Conservation (phyloP, 768 basidiomycete species). For the Trametes gibbosa region DNA sequence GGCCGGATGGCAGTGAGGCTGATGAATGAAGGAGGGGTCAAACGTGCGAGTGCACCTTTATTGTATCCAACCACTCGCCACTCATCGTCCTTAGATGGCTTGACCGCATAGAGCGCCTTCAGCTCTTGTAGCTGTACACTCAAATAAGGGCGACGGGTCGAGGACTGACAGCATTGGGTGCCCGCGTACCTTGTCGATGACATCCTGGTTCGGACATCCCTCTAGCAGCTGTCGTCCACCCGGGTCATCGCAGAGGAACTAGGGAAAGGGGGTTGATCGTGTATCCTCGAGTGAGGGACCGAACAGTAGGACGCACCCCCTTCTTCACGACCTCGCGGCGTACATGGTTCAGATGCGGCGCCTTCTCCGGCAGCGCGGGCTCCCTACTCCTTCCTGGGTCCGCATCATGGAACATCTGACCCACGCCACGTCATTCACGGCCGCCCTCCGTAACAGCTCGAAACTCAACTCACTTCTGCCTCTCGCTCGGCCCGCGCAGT, state of each 20-base stretch:
- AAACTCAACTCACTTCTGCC: conserved; percentile 35
- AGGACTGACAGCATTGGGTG: neutral
- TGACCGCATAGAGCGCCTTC: conserved; percentile 59
- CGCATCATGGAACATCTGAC: conserved; percentile 4
- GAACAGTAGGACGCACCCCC: conserved; percentile 4
- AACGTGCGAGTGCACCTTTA: conserved; percentile 50
- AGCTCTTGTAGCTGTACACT: conserved; percentile 59
- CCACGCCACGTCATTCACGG: neutral
- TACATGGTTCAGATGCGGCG: neutral
- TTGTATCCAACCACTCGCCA: conserved; percentile 67
- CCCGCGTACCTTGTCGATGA: conserved; percentile 62
- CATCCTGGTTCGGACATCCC: conserved; percentile 62
- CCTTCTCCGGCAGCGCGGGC: neutral
- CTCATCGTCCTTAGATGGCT: conserved; percentile 54
- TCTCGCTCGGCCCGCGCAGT: conserved; percentile 51
- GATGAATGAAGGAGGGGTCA: neutral
- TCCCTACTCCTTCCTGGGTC: neutral
- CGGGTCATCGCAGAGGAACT: conserved; percentile 60
- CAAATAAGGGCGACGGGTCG: neutral
- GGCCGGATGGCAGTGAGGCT: neutral
- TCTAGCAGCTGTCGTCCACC: conserved; percentile 26
- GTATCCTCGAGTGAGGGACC: neutral
- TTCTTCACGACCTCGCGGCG: conserved; percentile 9
- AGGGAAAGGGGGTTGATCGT: neutral
- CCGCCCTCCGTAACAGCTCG: neutral